These are phyloP conservation scores for Isatis lusitanica DNA, from an alignment of 441 rosid genomes.

Conservation along the genomic window DNA sequence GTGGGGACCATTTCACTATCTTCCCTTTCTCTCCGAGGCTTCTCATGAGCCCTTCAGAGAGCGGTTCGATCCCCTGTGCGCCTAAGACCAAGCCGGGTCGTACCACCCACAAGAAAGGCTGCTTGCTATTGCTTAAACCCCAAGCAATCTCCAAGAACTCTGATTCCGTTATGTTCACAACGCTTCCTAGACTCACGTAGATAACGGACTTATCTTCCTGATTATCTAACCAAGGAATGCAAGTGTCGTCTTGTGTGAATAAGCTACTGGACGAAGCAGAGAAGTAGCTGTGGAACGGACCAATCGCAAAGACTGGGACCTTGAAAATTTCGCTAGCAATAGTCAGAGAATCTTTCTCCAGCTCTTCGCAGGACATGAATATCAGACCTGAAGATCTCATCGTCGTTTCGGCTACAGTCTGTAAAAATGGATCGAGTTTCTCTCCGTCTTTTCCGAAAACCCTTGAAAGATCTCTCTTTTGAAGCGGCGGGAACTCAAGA, in stretches of 20 bases:
- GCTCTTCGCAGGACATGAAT: slow-evolving; percentile 35
- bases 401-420: not conserved
- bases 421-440: slow-evolving; percentile 10
- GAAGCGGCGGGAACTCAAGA: slow-evolving; percentile 32
- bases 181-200: slow-evolving; percentile 61
- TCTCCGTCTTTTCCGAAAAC: slow-evolving; percentile 8
- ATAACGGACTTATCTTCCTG: slow-evolving; percentile 45
- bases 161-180: slow-evolving; percentile 39
- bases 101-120: slow-evolving; percentile 58
- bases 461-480: slow-evolving; percentile 32
- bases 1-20: slow-evolving; percentile 65
- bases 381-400: slow-evolving; percentile 33
- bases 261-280: slow-evolving; percentile 34
- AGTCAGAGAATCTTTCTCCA: slow-evolving; percentile 30
- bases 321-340: not conserved
- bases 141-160: slow-evolving; percentile 58
- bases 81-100: slow-evolving; percentile 42
- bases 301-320: slow-evolving; percentile 23
- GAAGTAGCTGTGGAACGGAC: slow-evolving; percentile 28
- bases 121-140: slow-evolving; percentile 50
- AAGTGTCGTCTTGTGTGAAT: slow-evolving; percentile 41
- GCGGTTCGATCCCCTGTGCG: slow-evolving; percentile 18
- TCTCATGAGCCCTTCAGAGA: slow-evolving; percentile 42
- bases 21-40: slow-evolving; percentile 39
- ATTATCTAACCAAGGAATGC: slow-evolving; percentile 53